phyloP scores from a whole-genome alignment of 2,329 filamentous ascomycete species.

The Colletotrichum tofieldiae region DNA sequence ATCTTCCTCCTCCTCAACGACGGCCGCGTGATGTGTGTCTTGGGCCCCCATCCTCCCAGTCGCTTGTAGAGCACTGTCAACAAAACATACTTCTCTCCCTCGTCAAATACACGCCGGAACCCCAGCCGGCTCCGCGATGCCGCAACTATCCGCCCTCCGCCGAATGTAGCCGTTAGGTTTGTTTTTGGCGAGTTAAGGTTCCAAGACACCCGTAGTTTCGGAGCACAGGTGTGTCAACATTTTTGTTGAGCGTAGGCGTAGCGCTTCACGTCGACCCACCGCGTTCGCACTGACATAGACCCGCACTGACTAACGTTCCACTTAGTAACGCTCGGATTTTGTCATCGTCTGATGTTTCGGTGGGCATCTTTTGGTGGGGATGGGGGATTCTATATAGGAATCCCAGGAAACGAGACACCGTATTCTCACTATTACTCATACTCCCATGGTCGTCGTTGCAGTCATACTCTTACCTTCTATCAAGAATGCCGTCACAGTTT shows the following conservation, averaged over 20 bases:
- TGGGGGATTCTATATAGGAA: constrained; percentile 20
- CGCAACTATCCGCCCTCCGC: constrained; percentile 22
- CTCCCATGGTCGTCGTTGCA: background rate
- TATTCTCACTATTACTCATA: background rate
- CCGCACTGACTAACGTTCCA: constrained; percentile 39
- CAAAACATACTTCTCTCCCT: background rate
- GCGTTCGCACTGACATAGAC: constrained; percentile 15
- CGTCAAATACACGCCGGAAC: background rate
- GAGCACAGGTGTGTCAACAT: background rate
- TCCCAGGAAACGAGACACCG: background rate
- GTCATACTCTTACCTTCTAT: too few species aligned
- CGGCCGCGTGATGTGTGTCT: constrained; percentile 16
- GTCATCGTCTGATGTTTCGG: constrained; percentile 16
- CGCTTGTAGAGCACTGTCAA: constrained; percentile 39
- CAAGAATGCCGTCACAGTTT: constrained; percentile 28
- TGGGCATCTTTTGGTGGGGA: background rate
- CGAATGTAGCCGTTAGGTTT: constrained; percentile 33
- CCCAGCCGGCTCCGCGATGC: constrained; percentile 22
- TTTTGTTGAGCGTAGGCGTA: constrained; percentile 8
- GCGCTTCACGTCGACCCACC: constrained; percentile 14
- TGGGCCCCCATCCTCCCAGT: background rate
- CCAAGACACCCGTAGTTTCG: constrained; percentile 15
- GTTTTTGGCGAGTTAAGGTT: background rate
- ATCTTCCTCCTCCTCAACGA: constrained; percentile 12
- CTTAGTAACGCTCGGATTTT: constrained; percentile 36